Conservation (phyloP, 2,329 filamentous ascomycete species). For the Epichloe sibirici region DNA sequence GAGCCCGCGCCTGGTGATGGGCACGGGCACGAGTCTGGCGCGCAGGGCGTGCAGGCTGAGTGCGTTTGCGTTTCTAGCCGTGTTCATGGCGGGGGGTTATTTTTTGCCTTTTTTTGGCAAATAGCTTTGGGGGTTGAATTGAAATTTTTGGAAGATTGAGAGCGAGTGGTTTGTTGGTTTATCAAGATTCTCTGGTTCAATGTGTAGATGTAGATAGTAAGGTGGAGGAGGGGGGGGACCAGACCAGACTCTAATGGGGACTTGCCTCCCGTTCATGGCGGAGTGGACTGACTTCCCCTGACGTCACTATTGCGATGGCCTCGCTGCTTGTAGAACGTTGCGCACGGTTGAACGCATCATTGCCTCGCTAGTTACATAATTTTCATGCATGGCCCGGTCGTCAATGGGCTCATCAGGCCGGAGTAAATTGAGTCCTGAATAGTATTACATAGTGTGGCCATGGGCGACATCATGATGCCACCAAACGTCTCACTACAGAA, state of each 20-base stretch:
- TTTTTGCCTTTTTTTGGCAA: not conserved
- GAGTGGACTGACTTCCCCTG: not conserved
- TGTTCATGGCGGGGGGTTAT: not conserved
- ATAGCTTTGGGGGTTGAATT: not conserved
- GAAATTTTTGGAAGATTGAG: not conserved
- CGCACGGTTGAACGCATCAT: not conserved
- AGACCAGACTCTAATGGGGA: not conserved
- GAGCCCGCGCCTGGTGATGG: conserved; percentile 14
- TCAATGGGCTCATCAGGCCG: not conserved
- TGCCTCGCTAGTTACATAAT: not conserved
- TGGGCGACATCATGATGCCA: no score
- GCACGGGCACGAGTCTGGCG: conserved; percentile 2
- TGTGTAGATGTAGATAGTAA: not conserved
- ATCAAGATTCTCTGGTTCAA: no score
- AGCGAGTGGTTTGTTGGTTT: no score
- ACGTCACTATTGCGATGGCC: conserved; percentile 10
- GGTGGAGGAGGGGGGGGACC: not conserved
- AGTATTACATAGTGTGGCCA: no score
- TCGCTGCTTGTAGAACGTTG: not conserved
- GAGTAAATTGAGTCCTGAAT: no score
- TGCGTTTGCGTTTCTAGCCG: not conserved
- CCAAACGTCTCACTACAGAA: no score
- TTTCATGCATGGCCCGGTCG: not conserved
- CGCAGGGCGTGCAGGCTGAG: conserved; percentile 13
- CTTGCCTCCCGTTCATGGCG: not conserved